phyloP scores from a whole-genome alignment of 805 yeast species.

The Yamadazyma ubonensis region DNA sequence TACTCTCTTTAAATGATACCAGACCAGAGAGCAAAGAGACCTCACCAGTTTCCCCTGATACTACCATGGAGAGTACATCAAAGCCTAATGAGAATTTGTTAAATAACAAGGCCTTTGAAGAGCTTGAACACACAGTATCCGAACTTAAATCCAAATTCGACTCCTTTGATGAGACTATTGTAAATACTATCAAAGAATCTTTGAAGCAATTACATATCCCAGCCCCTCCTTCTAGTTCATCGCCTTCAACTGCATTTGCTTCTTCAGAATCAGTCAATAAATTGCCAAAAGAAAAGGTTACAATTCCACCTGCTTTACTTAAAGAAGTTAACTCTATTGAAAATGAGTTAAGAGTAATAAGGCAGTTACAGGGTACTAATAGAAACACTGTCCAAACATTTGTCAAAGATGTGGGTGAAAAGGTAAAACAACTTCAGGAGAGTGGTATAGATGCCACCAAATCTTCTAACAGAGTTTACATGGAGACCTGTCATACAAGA shows the following conservation, averaged over 20 bases:
- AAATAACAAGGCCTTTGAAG: conserved; percentile 6
- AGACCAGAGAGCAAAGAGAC: neutral
- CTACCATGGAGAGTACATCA: neutral
- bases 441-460: conserved; percentile 38
- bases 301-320: conserved; percentile 4
- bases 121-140: conserved; percentile 4
- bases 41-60: neutral
- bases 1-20: conserved; percentile 36
- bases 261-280: neutral
- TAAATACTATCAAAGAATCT: conserved; percentile 11
- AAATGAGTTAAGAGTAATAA: conserved; percentile 60
- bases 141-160: conserved; percentile 12
- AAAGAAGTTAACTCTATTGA: conserved; percentile 15
- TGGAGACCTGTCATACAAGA: conserved; percentile 71
- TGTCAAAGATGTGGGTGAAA: conserved; percentile 42
- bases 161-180: conserved; percentile 5
- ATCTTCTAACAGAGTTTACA: conserved; percentile 51
- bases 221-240: neutral
- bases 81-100: neutral
- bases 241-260: too few species aligned
- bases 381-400: conserved; percentile 42
- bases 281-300: neutral
- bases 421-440: conserved; percentile 53
- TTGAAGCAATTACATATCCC: conserved; percentile 5
- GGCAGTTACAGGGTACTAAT: conserved; percentile 52